Evolutionary conservation across 164 flowering plant species (phyloP).

Genomic region (Aristolochia fimbriata): DNA sequence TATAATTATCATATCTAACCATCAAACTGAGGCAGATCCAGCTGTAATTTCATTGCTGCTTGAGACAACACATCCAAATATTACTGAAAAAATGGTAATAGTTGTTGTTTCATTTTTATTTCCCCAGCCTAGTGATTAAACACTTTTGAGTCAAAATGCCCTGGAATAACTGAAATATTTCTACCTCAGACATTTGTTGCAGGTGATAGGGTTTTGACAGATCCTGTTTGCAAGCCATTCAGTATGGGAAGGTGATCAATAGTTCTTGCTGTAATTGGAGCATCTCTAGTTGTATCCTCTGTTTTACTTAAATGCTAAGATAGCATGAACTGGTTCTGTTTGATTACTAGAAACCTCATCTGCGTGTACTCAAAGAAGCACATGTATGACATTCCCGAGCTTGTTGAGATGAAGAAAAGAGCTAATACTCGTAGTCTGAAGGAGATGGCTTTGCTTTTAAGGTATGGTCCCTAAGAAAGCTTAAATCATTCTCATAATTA

Average conservation of each 20-base stretch:
- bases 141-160: constrained; percentile 2
- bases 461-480: constrained; percentile 31
- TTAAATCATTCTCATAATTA: too few relatives aligned
- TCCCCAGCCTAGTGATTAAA: background rate
- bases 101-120: background rate
- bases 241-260: constrained; percentile 88
- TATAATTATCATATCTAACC: constrained; percentile 80
- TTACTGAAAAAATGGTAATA: constrained; percentile 69
- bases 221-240: constrained; percentile 96
- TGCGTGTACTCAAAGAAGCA: constrained; percentile 97
- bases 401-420: constrained; percentile 71
- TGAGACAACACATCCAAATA: constrained; percentile 47
- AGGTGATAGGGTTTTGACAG: constrained; percentile 91
- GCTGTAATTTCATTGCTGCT: constrained; percentile 76
- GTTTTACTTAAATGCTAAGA: too few relatives aligned
- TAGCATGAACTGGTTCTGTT: background rate
- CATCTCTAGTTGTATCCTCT: too few relatives aligned
- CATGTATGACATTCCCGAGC: constrained; percentile 81
- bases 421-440: constrained; percentile 82
- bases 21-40: constrained; percentile 97
- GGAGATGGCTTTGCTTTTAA: constrained; percentile 81
- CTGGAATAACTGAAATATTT: constrained; percentile 10
- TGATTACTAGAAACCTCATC: constrained; percentile 63
- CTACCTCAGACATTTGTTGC: constrained; percentile 75
- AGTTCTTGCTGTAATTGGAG: background rate